A percentile compares a stretch with the other conserved stretches of the same genome.
Evolutionary conservation across 129 eudicot genomes (phyloP).

Genomic region (Saussurea involucrata): DNA sequence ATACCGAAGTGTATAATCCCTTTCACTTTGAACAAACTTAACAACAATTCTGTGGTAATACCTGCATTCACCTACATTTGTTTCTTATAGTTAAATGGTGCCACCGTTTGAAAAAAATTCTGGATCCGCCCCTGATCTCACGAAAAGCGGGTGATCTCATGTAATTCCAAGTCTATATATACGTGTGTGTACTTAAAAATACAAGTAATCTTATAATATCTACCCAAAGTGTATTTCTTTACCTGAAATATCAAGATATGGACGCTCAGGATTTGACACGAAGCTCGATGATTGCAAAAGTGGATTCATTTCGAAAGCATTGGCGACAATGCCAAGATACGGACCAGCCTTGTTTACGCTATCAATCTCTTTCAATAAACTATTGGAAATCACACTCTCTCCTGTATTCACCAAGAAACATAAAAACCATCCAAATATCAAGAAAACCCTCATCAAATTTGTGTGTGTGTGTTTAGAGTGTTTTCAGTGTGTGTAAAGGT

Average conservation of each 20-base stretch:
- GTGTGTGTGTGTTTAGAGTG: too few species aligned
- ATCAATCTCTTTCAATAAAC: slow-evolving; percentile 23
- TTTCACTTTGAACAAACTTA: slow-evolving; percentile 38
- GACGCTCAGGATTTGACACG: slow-evolving; percentile 11
- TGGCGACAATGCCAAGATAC: slow-evolving; percentile 48
- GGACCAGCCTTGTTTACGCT: slow-evolving; percentile 42
- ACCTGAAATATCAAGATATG: slow-evolving; percentile 51
- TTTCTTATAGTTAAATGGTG: too few species aligned
- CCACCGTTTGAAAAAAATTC: too few species aligned
- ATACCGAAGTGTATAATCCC: slow-evolving; percentile 52
- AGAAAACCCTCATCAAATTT: slow-evolving; percentile 7
- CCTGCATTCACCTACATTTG: slow-evolving; percentile 56
- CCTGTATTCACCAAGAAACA: slow-evolving; percentile 19
- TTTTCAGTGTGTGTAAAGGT: too few species aligned
- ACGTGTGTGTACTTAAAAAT: too few species aligned
- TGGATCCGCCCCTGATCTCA: background rate
- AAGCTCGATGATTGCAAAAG: slow-evolving; percentile 54
- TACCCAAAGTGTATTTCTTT: slow-evolving; percentile 7
- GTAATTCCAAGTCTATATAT: too few species aligned
- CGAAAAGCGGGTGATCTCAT: too few species aligned
- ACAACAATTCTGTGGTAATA: slow-evolving; percentile 38
- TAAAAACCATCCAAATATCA: slow-evolving; percentile 25
- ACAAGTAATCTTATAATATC: too few species aligned
- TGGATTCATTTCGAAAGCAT: slow-evolving; percentile 40
- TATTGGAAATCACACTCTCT: slow-evolving; percentile 23